Evolutionary conservation across 805 yeast species (phyloP).

Genomic region (Metschnikowia lunata): DNA sequence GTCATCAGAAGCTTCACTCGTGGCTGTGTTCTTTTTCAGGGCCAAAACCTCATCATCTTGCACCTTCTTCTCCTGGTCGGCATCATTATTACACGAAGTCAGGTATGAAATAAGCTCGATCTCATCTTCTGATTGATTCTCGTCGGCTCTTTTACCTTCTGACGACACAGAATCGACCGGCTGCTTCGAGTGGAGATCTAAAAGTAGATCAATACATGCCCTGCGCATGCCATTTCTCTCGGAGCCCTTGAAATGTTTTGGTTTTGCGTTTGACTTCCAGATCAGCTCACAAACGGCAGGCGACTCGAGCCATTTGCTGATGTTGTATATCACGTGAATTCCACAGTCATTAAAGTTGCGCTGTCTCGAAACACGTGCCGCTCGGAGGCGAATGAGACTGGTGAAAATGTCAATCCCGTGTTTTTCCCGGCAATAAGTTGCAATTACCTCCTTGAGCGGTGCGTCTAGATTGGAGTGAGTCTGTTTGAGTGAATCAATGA

Average conservation of each 20-base stretch:
- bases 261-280: slow-evolving; percentile 36
- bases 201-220: slow-evolving; percentile 11
- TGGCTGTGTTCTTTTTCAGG: too few species aligned
- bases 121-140: slow-evolving; percentile 19
- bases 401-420: slow-evolving; percentile 44
- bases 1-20: too few species aligned
- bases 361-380: slow-evolving; percentile 72
- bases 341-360: slow-evolving; percentile 94
- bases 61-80: neutral
- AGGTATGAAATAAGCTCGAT: slow-evolving; percentile 19
- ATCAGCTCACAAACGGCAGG: slow-evolving; percentile 44
- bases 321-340: slow-evolving; percentile 77
- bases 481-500: slow-evolving; percentile 74
- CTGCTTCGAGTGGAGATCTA: slow-evolving; percentile 15
- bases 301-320: slow-evolving; percentile 51
- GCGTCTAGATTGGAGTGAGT: slow-evolving; percentile 47
- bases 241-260: slow-evolving; percentile 8
- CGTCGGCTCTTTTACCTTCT: slow-evolving; percentile 3
- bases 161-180: neutral
- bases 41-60: neutral
- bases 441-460: slow-evolving; percentile 56
- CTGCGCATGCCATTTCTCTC: slow-evolving; percentile 14
- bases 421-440: slow-evolving; percentile 66
- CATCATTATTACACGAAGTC: slow-evolving; percentile 1
- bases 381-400: slow-evolving; percentile 43